Base-by-base conservation (phyloP, 2,329 filamentous ascomycete species). In the Neofusicoccum cordaticola region DNA sequence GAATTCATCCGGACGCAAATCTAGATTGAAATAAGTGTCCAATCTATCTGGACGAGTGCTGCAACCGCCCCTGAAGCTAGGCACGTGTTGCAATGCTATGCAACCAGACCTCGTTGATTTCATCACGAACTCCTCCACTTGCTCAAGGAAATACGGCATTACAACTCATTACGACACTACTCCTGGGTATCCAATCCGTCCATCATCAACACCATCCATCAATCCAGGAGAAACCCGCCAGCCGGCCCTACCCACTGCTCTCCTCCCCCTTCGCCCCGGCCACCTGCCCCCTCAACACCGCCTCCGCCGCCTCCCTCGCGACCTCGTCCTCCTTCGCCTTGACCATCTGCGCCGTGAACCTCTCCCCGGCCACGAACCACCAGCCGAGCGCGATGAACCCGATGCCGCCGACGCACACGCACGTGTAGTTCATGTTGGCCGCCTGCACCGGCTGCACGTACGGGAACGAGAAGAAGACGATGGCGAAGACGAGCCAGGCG, bases 381-480 rank as follows among this genome's bases (percentile, higher is more conserved):
- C 80, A 82, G 0, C 65, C 67, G 2, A 77, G 63, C 57, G 75
- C 73, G 9, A 82, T 71, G 1, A 78, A 50, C 7, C 79, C 65
- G 34, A 79, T 73, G 0, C 75, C 80, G 1, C 79, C 80, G 4
- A 82, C 77, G 12, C 80, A 79, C 0, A 81, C 79, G 53, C 81
- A 82, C 1, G 81, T 82, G 66, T 83, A 82, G 65, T 82, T 83
- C 81, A 83, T 83, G 64, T 81, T 82, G 31, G 67, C 65, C 1
- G 69, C 69, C 37, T 48, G 63, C 8, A 80, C 78, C 0, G 79
- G 79, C 71, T 73, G 75, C 45, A 73, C 69, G 61, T 79, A 81
- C 0, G 80, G 80, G 68, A 82, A 81, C 1, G 76, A 79, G 70
- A 80, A 81, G 69, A 82, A 80, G 1, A 81, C 71, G 31, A 81